phyloP scores from a whole-genome alignment of 805 yeast species.

The Candida nanaspora region DNA sequence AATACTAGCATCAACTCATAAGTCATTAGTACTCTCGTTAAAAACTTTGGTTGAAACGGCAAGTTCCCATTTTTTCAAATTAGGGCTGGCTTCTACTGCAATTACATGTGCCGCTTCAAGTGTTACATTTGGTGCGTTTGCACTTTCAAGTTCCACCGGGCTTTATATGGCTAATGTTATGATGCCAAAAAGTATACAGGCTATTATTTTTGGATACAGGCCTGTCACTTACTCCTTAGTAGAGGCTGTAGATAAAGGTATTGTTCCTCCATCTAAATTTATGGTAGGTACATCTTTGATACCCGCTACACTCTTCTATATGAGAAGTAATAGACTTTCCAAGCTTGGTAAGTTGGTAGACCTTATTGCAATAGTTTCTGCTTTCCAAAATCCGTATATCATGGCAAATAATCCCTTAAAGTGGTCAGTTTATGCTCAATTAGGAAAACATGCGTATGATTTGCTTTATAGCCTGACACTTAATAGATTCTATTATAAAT shows the following conservation, averaged over 20 bases:
- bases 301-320: constrained; percentile 21
- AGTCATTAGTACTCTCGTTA: constrained; percentile 12
- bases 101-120: constrained; percentile 18
- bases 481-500: constrained; percentile 29
- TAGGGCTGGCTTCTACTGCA: constrained; percentile 9
- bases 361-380: no score
- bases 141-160: constrained; percentile 21
- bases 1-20: constrained; percentile 19
- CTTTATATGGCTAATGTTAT: constrained; percentile 17
- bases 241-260: constrained; percentile 13
- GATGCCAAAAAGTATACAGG: constrained; percentile 26
- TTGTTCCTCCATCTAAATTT: constrained; percentile 15
- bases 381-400: not conserved
- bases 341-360: not conserved
- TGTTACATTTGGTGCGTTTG: constrained; percentile 12
- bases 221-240: constrained; percentile 6
- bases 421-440: constrained; percentile 8
- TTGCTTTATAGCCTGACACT: constrained; percentile 16
- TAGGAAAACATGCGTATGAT: constrained; percentile 14
- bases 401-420: constrained; percentile 7
- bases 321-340: constrained; percentile 9
- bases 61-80: constrained; percentile 11
- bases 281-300: constrained; percentile 18
- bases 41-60: not conserved
- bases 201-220: constrained; percentile 21